phyloP scores from a whole-genome alignment of 371 early-diverging fungal genomes.

The Mortierella sp. region DNA sequence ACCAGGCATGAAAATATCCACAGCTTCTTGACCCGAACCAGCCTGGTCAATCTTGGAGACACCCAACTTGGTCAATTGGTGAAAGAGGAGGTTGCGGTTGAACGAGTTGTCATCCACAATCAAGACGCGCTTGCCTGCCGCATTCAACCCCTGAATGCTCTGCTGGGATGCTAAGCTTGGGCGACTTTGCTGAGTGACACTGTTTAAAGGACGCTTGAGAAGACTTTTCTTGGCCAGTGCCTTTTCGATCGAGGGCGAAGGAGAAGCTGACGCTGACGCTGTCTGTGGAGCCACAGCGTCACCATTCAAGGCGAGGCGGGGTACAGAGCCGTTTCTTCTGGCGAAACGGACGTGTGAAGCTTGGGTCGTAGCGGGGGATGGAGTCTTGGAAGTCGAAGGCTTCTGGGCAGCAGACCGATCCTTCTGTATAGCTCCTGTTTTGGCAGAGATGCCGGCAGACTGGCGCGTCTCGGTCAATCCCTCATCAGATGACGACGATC shows the following conservation, averaged over 20 bases:
- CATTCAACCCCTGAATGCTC: slow-evolving; percentile 42
- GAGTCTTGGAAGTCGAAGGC: background rate
- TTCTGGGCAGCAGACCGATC: background rate
- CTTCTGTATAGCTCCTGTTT: background rate
- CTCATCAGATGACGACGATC: background rate
- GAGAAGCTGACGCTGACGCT: background rate
- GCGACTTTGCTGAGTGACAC: slow-evolving; percentile 9
- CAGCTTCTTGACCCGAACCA: slow-evolving; percentile 45
- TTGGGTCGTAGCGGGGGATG: slow-evolving; percentile 3
- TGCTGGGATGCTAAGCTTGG: slow-evolving; percentile 22
- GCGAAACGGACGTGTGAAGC: slow-evolving; percentile 51
- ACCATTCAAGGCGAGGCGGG: slow-evolving; percentile 24
- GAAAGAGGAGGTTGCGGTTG: slow-evolving; percentile 46
- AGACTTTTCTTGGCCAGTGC: slow-evolving; percentile 25
- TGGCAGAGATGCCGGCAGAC: slow-evolving; percentile 11
- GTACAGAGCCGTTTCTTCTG: slow-evolving; percentile 38
- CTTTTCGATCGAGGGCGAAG: slow-evolving; percentile 18
- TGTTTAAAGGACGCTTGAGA: slow-evolving; percentile 26
- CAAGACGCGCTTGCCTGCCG: slow-evolving; percentile 40
- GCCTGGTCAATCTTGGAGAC: slow-evolving; percentile 45
- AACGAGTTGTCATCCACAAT: slow-evolving; percentile 53
- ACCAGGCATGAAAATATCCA: slow-evolving; percentile 39
- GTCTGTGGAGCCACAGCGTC: background rate
- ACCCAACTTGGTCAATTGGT: slow-evolving; percentile 44
- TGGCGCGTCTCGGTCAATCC: slow-evolving; percentile 1